These are phyloP conservation scores for Jaapia argillacea DNA, from an alignment of 768 basidiomycete genomes.

Conservation along the genomic window DNA sequence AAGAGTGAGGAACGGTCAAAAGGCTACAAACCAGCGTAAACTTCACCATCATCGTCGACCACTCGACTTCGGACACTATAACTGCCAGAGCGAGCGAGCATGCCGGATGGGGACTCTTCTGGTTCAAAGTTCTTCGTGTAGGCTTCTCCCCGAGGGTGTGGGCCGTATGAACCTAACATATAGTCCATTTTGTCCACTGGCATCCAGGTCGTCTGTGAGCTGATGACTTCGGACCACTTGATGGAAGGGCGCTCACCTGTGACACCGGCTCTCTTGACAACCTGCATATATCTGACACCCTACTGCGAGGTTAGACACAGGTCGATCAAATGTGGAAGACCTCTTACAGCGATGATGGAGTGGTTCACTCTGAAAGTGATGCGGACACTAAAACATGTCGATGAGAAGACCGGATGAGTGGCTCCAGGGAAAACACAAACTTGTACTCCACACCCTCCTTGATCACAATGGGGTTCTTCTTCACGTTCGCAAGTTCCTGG, in stretches of 20 bases:
- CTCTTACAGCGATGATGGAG: constrained; percentile 70
- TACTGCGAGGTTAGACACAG: constrained; percentile 15
- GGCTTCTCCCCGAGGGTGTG: constrained; percentile 48
- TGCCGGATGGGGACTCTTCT: constrained; percentile 60
- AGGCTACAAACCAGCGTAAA: constrained; percentile 65
- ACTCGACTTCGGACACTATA: constrained; percentile 78
- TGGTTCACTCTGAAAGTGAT: constrained; percentile 85
- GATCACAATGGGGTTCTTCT: constrained; percentile 71
- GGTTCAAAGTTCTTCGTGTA: constrained; percentile 72
- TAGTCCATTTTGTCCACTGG: constrained; percentile 86
- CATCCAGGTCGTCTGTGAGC: neutral
- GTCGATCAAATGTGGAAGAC: constrained; percentile 6
- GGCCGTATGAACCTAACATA: constrained; percentile 94
- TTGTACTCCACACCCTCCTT: constrained; percentile 88
- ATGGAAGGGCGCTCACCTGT: constrained; percentile 37
- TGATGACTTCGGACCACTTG: constrained; percentile 3
- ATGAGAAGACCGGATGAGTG: neutral
- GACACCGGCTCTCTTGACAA: constrained; percentile 72
- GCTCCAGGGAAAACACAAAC: constrained; percentile 28
- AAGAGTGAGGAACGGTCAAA: neutral
- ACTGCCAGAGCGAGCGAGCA: constrained; percentile 72
- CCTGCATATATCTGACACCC: constrained; percentile 82
- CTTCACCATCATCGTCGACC: constrained; percentile 74
- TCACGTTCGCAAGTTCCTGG: constrained; percentile 38
- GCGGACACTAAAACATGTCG: constrained; percentile 43